phyloP scores from a whole-genome alignment of 2,329 filamentous ascomycete genomes.

The Blastomyces parvus region DNA sequence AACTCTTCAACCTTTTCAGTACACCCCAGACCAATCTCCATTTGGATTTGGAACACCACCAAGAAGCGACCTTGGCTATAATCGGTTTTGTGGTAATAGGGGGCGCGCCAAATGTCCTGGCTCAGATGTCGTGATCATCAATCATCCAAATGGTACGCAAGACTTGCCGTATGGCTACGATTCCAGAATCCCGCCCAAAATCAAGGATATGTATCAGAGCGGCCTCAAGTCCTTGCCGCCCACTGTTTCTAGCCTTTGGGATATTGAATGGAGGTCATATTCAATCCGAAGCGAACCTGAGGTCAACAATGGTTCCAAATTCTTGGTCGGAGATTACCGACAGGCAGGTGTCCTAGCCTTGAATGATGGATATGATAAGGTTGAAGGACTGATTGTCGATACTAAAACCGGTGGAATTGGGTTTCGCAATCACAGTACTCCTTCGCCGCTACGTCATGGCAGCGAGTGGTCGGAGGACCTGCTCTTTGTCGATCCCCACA shows the following conservation, averaged over 20 bases:
- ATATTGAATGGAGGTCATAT: constrained; percentile 33
- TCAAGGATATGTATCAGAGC: constrained; percentile 33
- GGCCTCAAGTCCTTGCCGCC: constrained; percentile 22
- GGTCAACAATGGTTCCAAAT: constrained; percentile 26
- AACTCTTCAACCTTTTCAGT: constrained; percentile 26
- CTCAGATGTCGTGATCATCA: constrained; percentile 16
- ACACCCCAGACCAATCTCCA: constrained; percentile 30
- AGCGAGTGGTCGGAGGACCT: constrained; percentile 41
- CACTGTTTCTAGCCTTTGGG: constrained; percentile 37
- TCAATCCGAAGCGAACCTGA: constrained; percentile 15
- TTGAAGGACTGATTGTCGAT: constrained; percentile 41
- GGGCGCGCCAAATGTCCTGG: constrained; percentile 20
- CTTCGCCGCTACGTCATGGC: constrained; percentile 26
- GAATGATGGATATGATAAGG: constrained; percentile 24
- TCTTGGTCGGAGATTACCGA: constrained; percentile 24
- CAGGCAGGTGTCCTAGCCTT: constrained; percentile 27
- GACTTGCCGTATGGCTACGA: constrained; percentile 23
- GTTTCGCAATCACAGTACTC: constrained; percentile 39
- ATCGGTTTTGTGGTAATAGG: constrained; percentile 25
- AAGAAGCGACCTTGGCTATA: constrained; percentile 26
- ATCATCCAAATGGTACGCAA: constrained; percentile 18
- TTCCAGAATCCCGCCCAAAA: constrained; percentile 26
- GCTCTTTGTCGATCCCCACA: constrained; percentile 40
- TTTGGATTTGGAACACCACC: constrained; percentile 35
- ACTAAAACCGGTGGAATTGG: constrained; percentile 35